Evolutionary conservation across 495 filamentous ascomycete genomes (phyloP), one percentile per base, ranked within the genome.

Genomic region (Hapsidospora chrysogenum): DNA sequence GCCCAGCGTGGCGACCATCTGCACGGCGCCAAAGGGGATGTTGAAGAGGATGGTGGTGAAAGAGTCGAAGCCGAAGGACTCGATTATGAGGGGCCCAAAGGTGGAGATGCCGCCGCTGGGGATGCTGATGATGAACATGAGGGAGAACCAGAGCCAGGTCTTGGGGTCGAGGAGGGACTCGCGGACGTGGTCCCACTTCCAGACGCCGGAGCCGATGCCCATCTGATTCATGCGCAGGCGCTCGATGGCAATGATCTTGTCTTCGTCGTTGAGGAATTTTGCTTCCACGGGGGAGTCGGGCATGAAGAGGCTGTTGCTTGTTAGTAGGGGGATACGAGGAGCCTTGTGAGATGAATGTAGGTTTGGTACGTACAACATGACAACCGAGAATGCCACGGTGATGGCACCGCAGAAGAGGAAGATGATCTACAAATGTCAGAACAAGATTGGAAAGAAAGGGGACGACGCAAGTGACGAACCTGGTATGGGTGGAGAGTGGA

Each of bases 191-290:
- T 70, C 64, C 64, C 68, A 74, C 46, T 68, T 67, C 70, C 70
- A 76, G 27, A 64, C 54, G 23, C 67, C 57, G 10, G 58, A 72
- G 19, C 66, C 55, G 7, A 74, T 57, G 21, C 72, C 70, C 55
- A 72, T 69, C 38, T 76, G 70, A 36, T 76, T 76, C 60, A 66
- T 67, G n/a, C 69, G 61, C n/a, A 74, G 56, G 40, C 66, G 48
- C 35, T 49, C 46, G 20, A 52, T 39, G 7, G 49, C 49, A 17
- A 52, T 40, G 19, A 51, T 17, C 39, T 70, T 74, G 40, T 77
- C 71, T 9, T 72, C 53, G 30, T 63, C 57, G 11, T 48, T 56
- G 7, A 75, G 54, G 33, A 72, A 74, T 31, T 67, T 70, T 6
- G 71, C 62, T 22, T 65, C 56, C 25, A 68, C 45, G 0, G 69